Conservation (phyloP, 2,329 filamentous ascomycete species). For the Diaporthe citri region DNA sequence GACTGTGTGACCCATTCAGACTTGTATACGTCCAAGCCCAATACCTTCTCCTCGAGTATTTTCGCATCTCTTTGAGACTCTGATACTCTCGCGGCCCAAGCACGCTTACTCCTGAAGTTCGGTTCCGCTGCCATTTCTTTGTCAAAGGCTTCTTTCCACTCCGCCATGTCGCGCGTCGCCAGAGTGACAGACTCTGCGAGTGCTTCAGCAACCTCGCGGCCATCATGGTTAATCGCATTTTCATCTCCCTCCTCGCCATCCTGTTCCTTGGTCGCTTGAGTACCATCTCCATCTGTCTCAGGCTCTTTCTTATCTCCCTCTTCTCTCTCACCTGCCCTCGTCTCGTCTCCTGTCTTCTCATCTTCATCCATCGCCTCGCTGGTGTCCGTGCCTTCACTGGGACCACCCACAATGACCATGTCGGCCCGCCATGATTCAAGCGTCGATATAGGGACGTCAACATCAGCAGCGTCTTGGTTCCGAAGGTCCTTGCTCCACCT, state of each 20-base stretch:
- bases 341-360: not conserved
- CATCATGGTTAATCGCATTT: not conserved
- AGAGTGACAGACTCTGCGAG: not conserved
- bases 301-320: not conserved
- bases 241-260: not conserved
- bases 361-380: too few species aligned
- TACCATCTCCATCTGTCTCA: not conserved
- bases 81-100: not conserved
- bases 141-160: not conserved
- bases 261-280: too few species aligned
- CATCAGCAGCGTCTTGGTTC: not conserved
- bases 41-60: not conserved
- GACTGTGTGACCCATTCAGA: not conserved
- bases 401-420: not conserved
- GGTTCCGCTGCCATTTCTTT: not conserved
- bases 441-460: not conserved
- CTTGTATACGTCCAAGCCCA: not conserved
- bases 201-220: too few species aligned
- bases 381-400: too few species aligned
- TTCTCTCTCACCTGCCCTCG: not conserved
- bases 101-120: not conserved
- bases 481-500: conserved; percentile 1
- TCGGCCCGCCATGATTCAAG: conserved; percentile 9
- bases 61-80: not conserved
- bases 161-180: not conserved